Evolutionary conservation across 2,329 filamentous ascomycete genomes (phyloP).

Genomic region (Aspergillus sp.): DNA sequence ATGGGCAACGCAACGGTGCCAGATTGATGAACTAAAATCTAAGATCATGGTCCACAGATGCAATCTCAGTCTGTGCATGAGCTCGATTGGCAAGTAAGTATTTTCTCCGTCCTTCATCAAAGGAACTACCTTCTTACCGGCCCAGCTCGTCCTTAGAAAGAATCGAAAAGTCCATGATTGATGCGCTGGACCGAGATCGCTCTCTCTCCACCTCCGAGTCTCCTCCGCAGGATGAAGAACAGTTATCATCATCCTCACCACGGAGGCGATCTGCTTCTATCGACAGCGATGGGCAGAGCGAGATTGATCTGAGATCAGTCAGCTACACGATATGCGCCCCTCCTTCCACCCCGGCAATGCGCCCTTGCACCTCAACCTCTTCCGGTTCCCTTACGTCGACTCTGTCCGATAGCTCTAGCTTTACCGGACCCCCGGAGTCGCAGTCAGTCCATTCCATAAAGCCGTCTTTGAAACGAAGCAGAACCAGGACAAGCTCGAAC

Average conservation of each 20-base stretch:
- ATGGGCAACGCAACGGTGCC: slow-evolving; percentile 26
- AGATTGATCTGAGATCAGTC: not conserved
- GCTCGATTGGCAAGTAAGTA: slow-evolving; percentile 27
- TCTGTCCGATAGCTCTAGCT: slow-evolving; percentile 17
- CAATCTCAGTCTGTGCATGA: slow-evolving; percentile 30
- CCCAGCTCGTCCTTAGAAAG: slow-evolving; percentile 23
- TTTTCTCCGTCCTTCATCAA: not conserved
- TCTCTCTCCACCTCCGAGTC: not conserved
- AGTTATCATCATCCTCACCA: too few species aligned
- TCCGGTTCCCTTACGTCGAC: slow-evolving; percentile 20
- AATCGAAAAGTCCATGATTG: slow-evolving; percentile 22
- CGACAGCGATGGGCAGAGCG: not conserved
- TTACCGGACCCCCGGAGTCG: slow-evolving; percentile 6
- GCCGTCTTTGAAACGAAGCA: not conserved
- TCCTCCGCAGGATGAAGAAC: not conserved
- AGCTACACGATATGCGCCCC: not conserved
- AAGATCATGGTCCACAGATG: slow-evolving; percentile 30
- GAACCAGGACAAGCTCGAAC: not conserved
- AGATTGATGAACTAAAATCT: slow-evolving; percentile 28
- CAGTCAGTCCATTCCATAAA: slow-evolving; percentile 9
- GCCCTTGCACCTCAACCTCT: slow-evolving; percentile 15
- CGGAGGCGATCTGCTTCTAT: not conserved
- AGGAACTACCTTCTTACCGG: not conserved
- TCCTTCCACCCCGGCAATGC: not conserved
- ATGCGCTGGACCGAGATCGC: slow-evolving; percentile 22